Conservation (phyloP, 176 grass and related monocot species). For the Oryza australiensis region DNA sequence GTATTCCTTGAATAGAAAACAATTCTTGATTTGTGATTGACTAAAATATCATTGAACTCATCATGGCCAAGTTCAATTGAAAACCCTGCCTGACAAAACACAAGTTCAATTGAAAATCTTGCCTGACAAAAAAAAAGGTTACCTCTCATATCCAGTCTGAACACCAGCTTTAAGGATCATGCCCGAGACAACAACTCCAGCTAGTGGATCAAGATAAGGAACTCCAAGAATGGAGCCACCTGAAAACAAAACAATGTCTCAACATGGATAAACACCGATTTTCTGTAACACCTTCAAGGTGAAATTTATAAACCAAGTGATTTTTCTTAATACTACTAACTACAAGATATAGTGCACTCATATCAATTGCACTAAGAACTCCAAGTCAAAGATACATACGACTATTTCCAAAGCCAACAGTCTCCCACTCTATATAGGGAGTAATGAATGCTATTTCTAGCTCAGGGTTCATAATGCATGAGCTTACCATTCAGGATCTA, state of each 20-base stretch:
- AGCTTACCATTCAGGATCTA: slow-evolving; percentile 13
- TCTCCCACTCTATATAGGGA: neutral
- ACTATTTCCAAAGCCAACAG: neutral
- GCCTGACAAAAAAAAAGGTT: slow-evolving; percentile 29
- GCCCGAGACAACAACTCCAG: slow-evolving; percentile 85
- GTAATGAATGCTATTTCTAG: too few relatives aligned
- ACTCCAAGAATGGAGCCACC: slow-evolving; percentile 82
- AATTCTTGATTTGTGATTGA: neutral
- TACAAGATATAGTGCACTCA: slow-evolving; percentile 3
- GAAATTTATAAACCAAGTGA: slow-evolving; percentile 28
- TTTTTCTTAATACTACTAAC: neutral
- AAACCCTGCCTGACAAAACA: slow-evolving; percentile 5
- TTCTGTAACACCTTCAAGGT: slow-evolving; percentile 5
- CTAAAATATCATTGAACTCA: slow-evolving; percentile 9
- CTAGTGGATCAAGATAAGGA: slow-evolving; percentile 89
- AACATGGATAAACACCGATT: neutral
- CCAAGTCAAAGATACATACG: slow-evolving; percentile 30
- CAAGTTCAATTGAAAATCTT: slow-evolving; percentile 15
- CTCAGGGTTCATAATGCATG: slow-evolving; percentile 9
- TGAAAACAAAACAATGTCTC: slow-evolving; percentile 38
- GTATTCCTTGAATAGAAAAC: slow-evolving; percentile 4
- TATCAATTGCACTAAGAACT: slow-evolving; percentile 16
- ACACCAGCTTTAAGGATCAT: slow-evolving; percentile 97
- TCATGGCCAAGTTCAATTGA: neutral
- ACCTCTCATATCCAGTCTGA: slow-evolving; percentile 90